A percentile compares a stretch with the other conserved stretches of the same genome.
These are phyloP conservation scores for Mycena floridula DNA, from an alignment of 768 basidiomycete species.

Conservation along the genomic window DNA sequence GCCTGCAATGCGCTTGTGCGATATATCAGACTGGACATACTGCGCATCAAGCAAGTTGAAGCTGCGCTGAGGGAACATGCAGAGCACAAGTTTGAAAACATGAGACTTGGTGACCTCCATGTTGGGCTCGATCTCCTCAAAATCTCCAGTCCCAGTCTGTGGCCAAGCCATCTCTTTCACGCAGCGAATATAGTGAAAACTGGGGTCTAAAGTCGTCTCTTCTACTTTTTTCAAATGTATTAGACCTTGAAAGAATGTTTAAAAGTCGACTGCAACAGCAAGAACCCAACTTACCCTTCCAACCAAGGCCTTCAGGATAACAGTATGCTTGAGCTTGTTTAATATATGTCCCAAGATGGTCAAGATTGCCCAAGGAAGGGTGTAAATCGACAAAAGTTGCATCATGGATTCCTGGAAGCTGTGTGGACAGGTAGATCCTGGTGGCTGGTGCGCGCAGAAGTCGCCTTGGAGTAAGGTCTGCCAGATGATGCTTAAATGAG, in stretches of 20 bases:
- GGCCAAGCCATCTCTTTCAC: not conserved
- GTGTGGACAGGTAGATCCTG: not conserved
- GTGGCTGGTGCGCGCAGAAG: not conserved
- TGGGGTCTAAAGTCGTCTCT: not conserved
- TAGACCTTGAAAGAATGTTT: no score
- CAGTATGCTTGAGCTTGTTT: not conserved
- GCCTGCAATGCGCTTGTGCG: not conserved
- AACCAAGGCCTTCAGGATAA: not conserved
- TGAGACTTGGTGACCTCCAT: not conserved
- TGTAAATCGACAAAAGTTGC: not conserved
- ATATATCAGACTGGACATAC: not conserved
- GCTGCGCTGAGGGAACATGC: not conserved
- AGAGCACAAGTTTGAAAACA: not conserved
- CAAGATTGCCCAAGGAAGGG: not conserved
- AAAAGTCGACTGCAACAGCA: no score
- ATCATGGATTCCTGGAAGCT: not conserved
- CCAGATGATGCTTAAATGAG: not conserved
- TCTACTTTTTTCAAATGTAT: not conserved
- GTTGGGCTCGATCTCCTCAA: not conserved
- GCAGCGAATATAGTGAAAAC: not conserved
- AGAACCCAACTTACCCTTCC: no score
- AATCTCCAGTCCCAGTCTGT: not conserved
- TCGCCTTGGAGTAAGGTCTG: not conserved
- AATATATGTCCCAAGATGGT: not conserved
- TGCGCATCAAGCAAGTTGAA: not conserved